Evolutionary conservation across 495 filamentous ascomycete species (phyloP).

Genomic region (Evernia prunastri): DNA sequence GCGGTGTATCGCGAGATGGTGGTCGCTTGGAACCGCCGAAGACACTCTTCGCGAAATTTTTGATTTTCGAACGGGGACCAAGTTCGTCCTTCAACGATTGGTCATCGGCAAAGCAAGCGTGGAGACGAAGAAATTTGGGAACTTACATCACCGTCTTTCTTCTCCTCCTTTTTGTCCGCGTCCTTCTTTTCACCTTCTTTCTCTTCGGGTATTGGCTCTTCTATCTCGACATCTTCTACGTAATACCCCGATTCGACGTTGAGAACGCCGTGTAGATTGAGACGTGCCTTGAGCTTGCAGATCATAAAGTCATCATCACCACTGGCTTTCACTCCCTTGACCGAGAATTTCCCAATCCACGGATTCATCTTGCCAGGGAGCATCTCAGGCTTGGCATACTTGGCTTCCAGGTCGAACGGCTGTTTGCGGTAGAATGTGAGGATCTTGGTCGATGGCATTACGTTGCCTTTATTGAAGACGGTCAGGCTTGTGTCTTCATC

Average conservation of each 20-base stretch:
- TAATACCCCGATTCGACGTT: slow-evolving; percentile 97
- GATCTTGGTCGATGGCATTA: slow-evolving; percentile 98
- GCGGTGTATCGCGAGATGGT: slow-evolving; percentile 23
- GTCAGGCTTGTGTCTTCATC: slow-evolving; percentile 97
- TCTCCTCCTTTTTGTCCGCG: slow-evolving; percentile 40
- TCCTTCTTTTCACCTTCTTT: slow-evolving; percentile 44
- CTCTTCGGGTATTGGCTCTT: slow-evolving; percentile 71
- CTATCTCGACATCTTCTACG: slow-evolving; percentile 95
- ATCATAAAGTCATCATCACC: slow-evolving; percentile 94
- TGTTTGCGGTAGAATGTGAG: slow-evolving; percentile 99
- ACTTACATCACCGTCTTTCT: slow-evolving; percentile 72
- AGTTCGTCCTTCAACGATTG: slow-evolving; percentile 14
- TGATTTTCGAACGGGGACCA: slow-evolving; percentile 22
- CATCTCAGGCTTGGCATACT: slow-evolving; percentile 76
- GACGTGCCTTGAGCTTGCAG: slow-evolving; percentile 97
- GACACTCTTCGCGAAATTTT: slow-evolving; percentile 24
- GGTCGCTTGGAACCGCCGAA: slow-evolving; percentile 23
- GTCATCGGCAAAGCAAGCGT: slow-evolving; percentile 13
- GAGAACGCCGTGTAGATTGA: slow-evolving; percentile 93
- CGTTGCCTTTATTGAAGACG: slow-evolving; percentile 95
- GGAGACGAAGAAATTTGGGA: slow-evolving; percentile 4
- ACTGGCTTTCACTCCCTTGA: slow-evolving; percentile 82
- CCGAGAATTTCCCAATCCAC: slow-evolving; percentile 94
- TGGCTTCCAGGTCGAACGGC: slow-evolving; percentile 91
- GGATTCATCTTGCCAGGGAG: slow-evolving; percentile 90